Evolutionary conservation across 352 stramenopile genomes (phyloP), one percentile per base, ranked within the genome.

Genomic region (Pythium chondricola): DNA sequence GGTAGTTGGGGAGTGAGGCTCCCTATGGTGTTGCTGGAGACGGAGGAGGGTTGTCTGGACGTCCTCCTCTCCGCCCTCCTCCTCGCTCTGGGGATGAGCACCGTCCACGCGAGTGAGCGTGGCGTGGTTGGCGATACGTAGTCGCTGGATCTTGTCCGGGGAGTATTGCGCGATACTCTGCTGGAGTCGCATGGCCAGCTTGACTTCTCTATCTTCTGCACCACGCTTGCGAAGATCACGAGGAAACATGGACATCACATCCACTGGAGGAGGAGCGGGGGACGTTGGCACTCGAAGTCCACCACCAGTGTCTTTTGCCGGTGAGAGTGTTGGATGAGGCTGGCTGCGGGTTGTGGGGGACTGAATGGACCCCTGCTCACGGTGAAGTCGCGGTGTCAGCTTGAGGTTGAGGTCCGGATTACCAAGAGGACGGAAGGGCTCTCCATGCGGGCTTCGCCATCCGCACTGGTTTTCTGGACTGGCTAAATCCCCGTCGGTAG

Each of bases 381-480:
- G 43, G 3, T 67, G 47, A 11, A 86, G 60, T 18, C 72, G 74
- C 3, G 75, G 75, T 4, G 71, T 78, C 42, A 84, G 72, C 43
- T 85, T 86, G 48, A 90, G 71, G 26, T 56, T 67, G 25, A 90
- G 58, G 35, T 88, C 64, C 1, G 79, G 79, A 29, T 77, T 81
- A 4, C 79, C 79, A 6, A 90, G 58, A 13, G 75, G 79, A 0
- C 73, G 63, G 38, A 88, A 90, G 1, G 78, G 78, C 52, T 88
- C 69, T 5, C 75, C 75, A 41, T 84, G 67, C 7, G 79, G 79
- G 48, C 79, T 88, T 33, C 71, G 77, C 79, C 79, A 90, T 4
- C 79, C 79, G 2, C 61, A 61, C 13, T 67, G 58, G 9, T 74
- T 43, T 11, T 11, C 24, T 3, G 14, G 11, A 6, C 21, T 4